These are phyloP conservation scores for Cyberlindnera subsufficiens DNA, from an alignment of 805 yeast species.

Conservation along the genomic window DNA sequence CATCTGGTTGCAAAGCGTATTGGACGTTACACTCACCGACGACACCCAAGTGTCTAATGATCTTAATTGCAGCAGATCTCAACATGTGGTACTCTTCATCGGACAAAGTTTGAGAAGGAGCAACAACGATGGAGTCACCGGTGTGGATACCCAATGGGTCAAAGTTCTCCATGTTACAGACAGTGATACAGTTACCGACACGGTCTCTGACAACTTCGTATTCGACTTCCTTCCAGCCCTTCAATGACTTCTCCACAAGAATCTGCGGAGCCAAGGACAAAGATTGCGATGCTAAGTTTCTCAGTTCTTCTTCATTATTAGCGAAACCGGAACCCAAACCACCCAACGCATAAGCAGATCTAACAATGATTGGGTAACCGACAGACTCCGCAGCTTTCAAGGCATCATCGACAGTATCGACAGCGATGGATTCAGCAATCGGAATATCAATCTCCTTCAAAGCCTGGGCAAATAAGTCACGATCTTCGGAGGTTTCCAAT, in stretches of 20 bases:
- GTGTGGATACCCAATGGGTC: slow-evolving; percentile 98
- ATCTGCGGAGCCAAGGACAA: slow-evolving; percentile 90
- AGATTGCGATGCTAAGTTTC: slow-evolving; percentile 84
- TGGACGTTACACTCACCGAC: slow-evolving; percentile 99
- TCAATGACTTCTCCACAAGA: slow-evolving; percentile 90
- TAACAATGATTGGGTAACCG: slow-evolving; percentile 94
- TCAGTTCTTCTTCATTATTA: slow-evolving; percentile 70
- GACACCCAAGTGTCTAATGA: slow-evolving; percentile 95
- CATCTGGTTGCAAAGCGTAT: slow-evolving; percentile 93
- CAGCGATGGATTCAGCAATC: slow-evolving; percentile 95
- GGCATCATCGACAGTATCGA: slow-evolving; percentile 89
- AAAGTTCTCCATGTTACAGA: slow-evolving; percentile 98
- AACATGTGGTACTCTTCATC: slow-evolving; percentile 98
- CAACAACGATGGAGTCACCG: slow-evolving; percentile 98
- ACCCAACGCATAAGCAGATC: slow-evolving; percentile 96
- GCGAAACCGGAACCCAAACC: slow-evolving; percentile 99
- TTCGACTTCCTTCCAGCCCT: slow-evolving; percentile 99
- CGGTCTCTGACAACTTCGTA: slow-evolving; percentile 97
- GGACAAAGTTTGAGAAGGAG: slow-evolving; percentile 95
- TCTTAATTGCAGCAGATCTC: slow-evolving; percentile 94
- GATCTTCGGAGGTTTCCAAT: slow-evolving; percentile 93
- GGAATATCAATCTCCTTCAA: slow-evolving; percentile 93
- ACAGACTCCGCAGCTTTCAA: slow-evolving; percentile 80
- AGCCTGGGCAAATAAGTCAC: slow-evolving; percentile 94
- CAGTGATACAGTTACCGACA: slow-evolving; percentile 95